These are phyloP conservation scores for Aspergillus alliaceus DNA, from an alignment of 2,329 filamentous ascomycete genomes.

Conservation along the genomic window DNA sequence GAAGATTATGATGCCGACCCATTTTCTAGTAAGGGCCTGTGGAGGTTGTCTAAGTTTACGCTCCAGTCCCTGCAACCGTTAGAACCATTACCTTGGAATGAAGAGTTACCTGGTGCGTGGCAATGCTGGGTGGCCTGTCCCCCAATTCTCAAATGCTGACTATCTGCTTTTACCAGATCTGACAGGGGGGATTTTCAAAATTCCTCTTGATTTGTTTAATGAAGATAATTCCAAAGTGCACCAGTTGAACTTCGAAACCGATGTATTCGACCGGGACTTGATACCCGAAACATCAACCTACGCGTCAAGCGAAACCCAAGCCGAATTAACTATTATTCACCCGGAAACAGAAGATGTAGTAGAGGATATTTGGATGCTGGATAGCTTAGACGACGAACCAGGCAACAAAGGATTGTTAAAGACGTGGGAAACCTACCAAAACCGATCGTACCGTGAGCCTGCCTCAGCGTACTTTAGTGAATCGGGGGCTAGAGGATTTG, in stretches of 20 bases:
- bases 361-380: slow-evolving; percentile 38
- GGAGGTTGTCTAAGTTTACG: slow-evolving; percentile 40
- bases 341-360: slow-evolving; percentile 19
- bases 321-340: slow-evolving; percentile 20
- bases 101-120: slow-evolving; percentile 33
- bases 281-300: slow-evolving; percentile 19
- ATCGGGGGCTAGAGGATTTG: slow-evolving; percentile 40
- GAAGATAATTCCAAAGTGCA: slow-evolving; percentile 29
- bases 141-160: background rate
- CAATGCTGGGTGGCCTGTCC: background rate
- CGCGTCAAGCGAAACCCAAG: slow-evolving; percentile 19
- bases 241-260: slow-evolving; percentile 32
- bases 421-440: slow-evolving; percentile 45
- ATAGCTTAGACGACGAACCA: slow-evolving; percentile 19
- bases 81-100: slow-evolving; percentile 37
- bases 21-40: slow-evolving; percentile 37
- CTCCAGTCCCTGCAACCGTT: slow-evolving; percentile 37
- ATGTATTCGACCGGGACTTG: slow-evolving; percentile 20
- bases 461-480: slow-evolving; percentile 46
- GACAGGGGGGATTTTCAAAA: slow-evolving; percentile 25
- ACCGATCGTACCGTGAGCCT: slow-evolving; percentile 31
- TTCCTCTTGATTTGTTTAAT: slow-evolving; percentile 18
- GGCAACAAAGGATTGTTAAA: slow-evolving; percentile 22
- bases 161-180: slow-evolving; percentile 20
- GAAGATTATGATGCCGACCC: slow-evolving; percentile 27